Base-by-base conservation (phyloP, 129 eudicot species). In the Smallanthus sonchifolius region DNA sequence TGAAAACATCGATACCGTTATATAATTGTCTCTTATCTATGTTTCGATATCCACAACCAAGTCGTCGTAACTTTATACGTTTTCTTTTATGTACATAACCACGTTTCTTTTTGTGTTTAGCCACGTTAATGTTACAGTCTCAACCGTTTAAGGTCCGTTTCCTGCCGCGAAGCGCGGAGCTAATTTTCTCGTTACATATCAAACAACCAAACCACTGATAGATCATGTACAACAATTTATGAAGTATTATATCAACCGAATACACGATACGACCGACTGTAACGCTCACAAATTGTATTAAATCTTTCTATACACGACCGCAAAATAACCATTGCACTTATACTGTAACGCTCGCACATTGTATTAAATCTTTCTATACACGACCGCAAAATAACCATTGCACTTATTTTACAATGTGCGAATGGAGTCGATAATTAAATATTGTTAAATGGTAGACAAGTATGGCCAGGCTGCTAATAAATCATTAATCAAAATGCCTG, bases 351-450 rank as follows among this genome's bases (percentile, higher is more conserved):
- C 10, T 54, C 44, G 39, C 38, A 59, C 6, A 35, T 14, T 34
- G 45, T 43, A 67, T 24, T 2, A 42, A 15, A 72, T 40, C 30
- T 52, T 79, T 43, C 39, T 38, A 71, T 11, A 62, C 37, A 54
- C 57, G 6, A 54, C 47, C 16, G 38, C 13, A 35, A 64, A 64
- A 66, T 51, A 51, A 79, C 60, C 6, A 64, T 32, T 44, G 67
- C 59, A 63, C 72, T 60, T 66, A 57, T 73, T 73, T 36, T 16
- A 65, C 64, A 67, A 64, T 11, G 63, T 37, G 74, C 75, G 20
- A 44, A 44, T 45, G 69, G 17, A 37, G 62, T 10, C n/a, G 9
- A 13, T 28, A 51, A 40, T 37, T n/a, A 8, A 39, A 39, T 62
- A 69, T 6, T 55, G 10, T 44, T 16, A 74, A 63, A 3, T 17